Base-by-base conservation (phyloP, 148 eudicot genomes). In the Spergularia bocconei region DNA sequence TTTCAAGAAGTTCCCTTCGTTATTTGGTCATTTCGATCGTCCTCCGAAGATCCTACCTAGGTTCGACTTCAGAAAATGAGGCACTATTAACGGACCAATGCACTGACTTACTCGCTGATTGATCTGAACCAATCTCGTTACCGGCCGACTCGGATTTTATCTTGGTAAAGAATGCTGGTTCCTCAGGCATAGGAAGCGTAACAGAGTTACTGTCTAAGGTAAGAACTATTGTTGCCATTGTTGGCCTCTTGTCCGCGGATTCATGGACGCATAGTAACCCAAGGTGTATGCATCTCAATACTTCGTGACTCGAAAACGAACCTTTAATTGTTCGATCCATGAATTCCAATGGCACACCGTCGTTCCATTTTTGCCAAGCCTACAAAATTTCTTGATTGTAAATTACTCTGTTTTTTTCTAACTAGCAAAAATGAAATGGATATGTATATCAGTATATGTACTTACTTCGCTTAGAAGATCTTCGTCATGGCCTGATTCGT, bases 241-340 rank as follows among this genome's bases (percentile, higher is more conserved):
- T 71, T 0, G 86, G 88, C 25, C 88, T 78, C 44, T 71, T 19
- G 14, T 77, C 77, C 2, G 52, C 51, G 17, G 80, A 60, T 13
- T 83, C 78, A 70, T 83, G 91, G 5, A 86, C 84, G 7, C 91
- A 89, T 67, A 87, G 66, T 50, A 87, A 72, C 2, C 84, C 86
- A 25, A 85, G 72, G 20, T 85, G 86, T 44, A 85, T 58, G 77
- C 88, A 85, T 66, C 81, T 78, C 68, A 59, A 51, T 2, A 80
- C 82, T 61, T 85, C 84, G 11, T 50, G 23, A 15, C 9, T 65
- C 21, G 80, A 76, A 53, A 51, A 74, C 33, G 88, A 75, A 11
- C 77, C 69, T 53, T 48, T 51, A 2, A 85, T 17, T 14, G 70
- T 67, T 62, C 75, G 59, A 25, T 85, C 82, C 47, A 85, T 59